These are phyloP conservation scores for Glycine soja DNA, from an alignment of 306 rosid species.

Conservation along the genomic window DNA sequence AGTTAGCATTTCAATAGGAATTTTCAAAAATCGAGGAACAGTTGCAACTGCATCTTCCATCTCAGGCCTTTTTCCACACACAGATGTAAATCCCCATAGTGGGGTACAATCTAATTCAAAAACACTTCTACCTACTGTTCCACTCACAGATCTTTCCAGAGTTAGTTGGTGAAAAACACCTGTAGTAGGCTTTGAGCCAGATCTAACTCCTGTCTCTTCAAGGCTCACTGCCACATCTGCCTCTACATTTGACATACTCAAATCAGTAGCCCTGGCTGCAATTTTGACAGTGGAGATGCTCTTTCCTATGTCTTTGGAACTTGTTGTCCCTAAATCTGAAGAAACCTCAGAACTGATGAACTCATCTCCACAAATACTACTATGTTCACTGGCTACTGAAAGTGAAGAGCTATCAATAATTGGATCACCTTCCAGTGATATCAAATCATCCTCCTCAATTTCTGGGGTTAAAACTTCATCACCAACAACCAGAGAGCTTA, in stretches of 20 bases:
- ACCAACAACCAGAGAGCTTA: slow-evolving; percentile 48
- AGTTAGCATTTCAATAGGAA: slow-evolving; percentile 82
- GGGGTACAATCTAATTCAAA: slow-evolving; percentile 84
- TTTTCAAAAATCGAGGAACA: slow-evolving; percentile 64
- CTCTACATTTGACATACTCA: slow-evolving; percentile 49
- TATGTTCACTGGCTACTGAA: slow-evolving; percentile 74
- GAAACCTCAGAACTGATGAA: slow-evolving; percentile 59
- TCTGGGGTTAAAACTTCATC: slow-evolving; percentile 54
- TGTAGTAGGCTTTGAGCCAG: slow-evolving; percentile 50
- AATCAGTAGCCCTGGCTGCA: slow-evolving; percentile 50
- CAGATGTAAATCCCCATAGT: slow-evolving; percentile 78
- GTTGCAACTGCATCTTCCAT: slow-evolving; percentile 86
- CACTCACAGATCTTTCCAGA: slow-evolving; percentile 58
- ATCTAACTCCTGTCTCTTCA: slow-evolving; percentile 56
- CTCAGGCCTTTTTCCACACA: slow-evolving; percentile 89
- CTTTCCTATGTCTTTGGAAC: slow-evolving; percentile 56
- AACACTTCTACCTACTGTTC: slow-evolving; percentile 70
- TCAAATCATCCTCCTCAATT: slow-evolving; percentile 77
- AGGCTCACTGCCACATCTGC: slow-evolving; percentile 57
- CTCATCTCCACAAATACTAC: slow-evolving; percentile 81
- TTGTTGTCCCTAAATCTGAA: slow-evolving; percentile 56
- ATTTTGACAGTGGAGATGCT: slow-evolving; percentile 50
- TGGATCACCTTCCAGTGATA: slow-evolving; percentile 76
- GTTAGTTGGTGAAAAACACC: slow-evolving; percentile 59
- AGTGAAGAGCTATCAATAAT: slow-evolving; percentile 69